phyloP scores from a whole-genome alignment of 2,329 filamentous ascomycete genomes.

The Trichoderma koningiopsis region DNA sequence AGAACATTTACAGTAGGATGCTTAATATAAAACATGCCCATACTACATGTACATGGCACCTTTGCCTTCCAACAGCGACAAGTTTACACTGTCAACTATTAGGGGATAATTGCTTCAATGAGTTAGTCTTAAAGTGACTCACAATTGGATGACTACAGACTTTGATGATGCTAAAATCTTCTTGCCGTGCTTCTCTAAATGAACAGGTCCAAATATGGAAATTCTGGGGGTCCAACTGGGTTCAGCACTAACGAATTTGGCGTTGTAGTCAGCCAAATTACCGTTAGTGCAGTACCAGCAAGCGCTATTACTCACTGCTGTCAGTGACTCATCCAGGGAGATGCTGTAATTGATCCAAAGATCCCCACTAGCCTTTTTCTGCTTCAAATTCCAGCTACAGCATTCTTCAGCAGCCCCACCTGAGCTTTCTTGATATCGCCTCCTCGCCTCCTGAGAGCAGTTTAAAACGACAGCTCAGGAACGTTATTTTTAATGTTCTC shows the following conservation, averaged over 20 bases:
- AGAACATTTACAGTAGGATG: not conserved
- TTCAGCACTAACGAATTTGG: not conserved
- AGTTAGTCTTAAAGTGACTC: conserved; percentile 1
- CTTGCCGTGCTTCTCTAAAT: not conserved
- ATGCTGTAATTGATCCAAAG: not conserved
- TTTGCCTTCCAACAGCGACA: too few species aligned
- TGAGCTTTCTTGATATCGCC: not conserved
- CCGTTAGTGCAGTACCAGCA: not conserved
- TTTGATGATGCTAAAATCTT: not conserved
- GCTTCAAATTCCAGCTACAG: not conserved
- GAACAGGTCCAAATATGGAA: not conserved
- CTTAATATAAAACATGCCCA: not conserved
- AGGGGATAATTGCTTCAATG: not conserved
- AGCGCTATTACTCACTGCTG: not conserved
- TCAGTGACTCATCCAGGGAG: conserved; percentile 11
- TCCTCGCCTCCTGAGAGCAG: not conserved
- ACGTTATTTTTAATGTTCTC: not conserved
- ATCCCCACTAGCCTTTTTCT: not conserved
- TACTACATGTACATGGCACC: not conserved
- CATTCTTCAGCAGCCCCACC: conserved; percentile 10
- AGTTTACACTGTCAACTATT: not conserved
- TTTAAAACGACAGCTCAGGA: not conserved
- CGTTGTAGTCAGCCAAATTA: accelerated
- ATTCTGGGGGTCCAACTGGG: not conserved
- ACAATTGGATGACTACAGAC: not conserved